Evolutionary conservation across 1,139 yeast species (phyloP), one percentile per base, ranked within the genome.

Genomic region (Candida albicans): DNA sequence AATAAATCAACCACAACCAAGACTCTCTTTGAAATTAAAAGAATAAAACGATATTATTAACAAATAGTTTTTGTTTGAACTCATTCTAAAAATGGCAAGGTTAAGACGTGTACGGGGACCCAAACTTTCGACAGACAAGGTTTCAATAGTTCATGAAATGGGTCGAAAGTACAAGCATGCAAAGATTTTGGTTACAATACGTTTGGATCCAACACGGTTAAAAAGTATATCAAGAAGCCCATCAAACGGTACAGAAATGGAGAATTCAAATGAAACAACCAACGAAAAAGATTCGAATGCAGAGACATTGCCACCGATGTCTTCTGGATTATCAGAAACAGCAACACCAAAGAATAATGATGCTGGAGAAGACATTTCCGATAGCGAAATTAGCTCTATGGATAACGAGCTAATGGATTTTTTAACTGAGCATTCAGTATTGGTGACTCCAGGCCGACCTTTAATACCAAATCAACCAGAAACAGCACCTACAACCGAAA

Each of bases 341-440:
- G 4, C 32, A 15, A 33, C 26, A 12, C 7, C 27, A 18, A 14
- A 10, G n/a, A 27, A n/a, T 35, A 4, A 3, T 13, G 32, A 35
- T 6, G 14, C 11, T 13, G 29, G 15, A 11, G 35, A 37, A 7
- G 35, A 31, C 2, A 10, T n/a, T n/a, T 24, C 32, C 2, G 40
- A 37, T 15, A 37, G 38, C 18, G 45, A 37, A 8, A 29, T 41
- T 6, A 41, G 42, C 8, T 52, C 55, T 8, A 46, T 58, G n/a
- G 59, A 56, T 34, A 40, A 49, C 18, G 60, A 57, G 35, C 37
- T 58, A 14, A 42, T 35, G 30, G 35, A 25, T 22, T 35, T 39
- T n/a, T 32, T 44, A 13, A 35, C 36, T 27, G 34, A 38, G 2
- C 22, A 37, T 26, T 31, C 40, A n/a, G 26, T 37, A 8, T 31